Evolutionary conservation across 2,329 filamentous ascomycete genomes (phyloP), one percentile per base, ranked within the genome.

Genomic region (Setomelanomma holmii): DNA sequence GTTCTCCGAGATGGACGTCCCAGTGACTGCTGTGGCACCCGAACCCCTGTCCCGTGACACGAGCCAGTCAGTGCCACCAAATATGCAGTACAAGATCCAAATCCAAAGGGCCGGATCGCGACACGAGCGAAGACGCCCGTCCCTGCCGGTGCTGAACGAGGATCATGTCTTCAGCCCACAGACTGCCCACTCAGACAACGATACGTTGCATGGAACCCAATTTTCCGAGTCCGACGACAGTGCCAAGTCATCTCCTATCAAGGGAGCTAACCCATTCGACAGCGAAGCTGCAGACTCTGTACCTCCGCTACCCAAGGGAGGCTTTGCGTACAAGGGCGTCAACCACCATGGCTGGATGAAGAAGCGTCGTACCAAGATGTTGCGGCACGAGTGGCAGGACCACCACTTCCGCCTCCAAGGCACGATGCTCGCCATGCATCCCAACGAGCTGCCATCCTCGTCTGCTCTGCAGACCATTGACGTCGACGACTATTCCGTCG

Each of bases 381-480:
- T 96, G 55, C 90, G 91, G 38, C 90, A 96, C 74, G 93, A 97
- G 78, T 97, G 93, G 93, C 86, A 92, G 68, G 90, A 96, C 72
- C 89, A 91, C 63, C 95, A 93, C 79, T 96, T 95, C 74, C 91
- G 90, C 21, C 87, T 97, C 58, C 87, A 87, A 40, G 80, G 79
- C 60, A 81, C 80, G 0, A 72, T 76, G 49, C 76, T 83, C 17
- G 87, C 89, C 48, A 89, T 93, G 84, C 90, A 93, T 80, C 73
- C 75, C 17, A 79, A 80, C 60, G 75, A 78, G 43, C 71, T 76
- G 7, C 73, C 79, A 4, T 73, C 74, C 0, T 86, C 88, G 68
- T 84, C 89, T 58, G 86, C 89, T 20, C 82, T 91, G 52, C 88
- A 93, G 78, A 90, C 88, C 71, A 88, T 96, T 66, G 89, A 96